Evolutionary conservation across 2,329 filamentous ascomycete genomes (phyloP), one percentile per base, ranked within the genome.

Genomic region (Lomentospora prolificans): DNA sequence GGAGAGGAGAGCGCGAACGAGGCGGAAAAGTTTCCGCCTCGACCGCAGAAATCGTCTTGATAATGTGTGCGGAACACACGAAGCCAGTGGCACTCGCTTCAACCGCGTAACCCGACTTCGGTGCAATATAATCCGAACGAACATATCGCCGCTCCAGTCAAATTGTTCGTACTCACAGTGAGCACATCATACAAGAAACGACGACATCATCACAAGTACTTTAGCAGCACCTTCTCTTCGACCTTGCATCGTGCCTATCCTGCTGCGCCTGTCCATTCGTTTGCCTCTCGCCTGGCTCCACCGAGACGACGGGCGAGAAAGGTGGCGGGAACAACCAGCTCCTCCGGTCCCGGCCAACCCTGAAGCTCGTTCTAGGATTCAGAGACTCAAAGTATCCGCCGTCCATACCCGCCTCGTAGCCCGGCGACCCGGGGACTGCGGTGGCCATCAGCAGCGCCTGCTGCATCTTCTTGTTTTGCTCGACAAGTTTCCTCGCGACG

Each of bases 401-500:
- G 50, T 75, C 74, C 64, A 69, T 69, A 46, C 69, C 69, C n/a
- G 66, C 58, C 56, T 76, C 72, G 62, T 69, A 73, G 10, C 74
- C 75, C 3, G 76, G 76, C 1, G 72, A 74, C 3, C 76, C 76
- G 0, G 77, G 76, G 0, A 74, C 72, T 3, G 77, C 75, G 1
- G 76, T 78, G 14, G 80, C 80, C n/a, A 76, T 73, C 2, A 80
- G 65, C 55, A 83, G 69, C 8, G 78, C 80, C 61, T 80, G 78
- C 67, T 82, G 79, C 67, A 83, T 79, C 71, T 80, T 81, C 62
- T 79, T 77, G 65, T 82, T 82, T 72, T 82, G 79, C 69, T 83
- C 80, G 61, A 83, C 80, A 57, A 84, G 75, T 67, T 84, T 84
- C 58, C 80, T 72, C 33, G 80, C 78, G 12, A 84, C 80, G 44